These are phyloP conservation scores for Solanum hybrid DNA, from an alignment of 305 asterid species.

Conservation along the genomic window DNA sequence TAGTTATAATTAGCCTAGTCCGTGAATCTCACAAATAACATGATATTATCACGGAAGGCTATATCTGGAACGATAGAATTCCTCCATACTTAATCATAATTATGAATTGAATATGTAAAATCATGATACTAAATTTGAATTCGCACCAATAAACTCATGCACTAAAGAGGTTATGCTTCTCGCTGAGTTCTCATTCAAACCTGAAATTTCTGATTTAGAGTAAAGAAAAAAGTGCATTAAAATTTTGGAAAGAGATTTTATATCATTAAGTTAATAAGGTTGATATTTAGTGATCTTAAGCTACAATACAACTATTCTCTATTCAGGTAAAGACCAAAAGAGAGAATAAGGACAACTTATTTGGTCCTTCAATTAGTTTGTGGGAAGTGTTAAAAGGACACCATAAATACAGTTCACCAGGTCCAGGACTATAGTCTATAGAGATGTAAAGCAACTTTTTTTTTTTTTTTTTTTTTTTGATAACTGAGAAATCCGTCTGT, in stretches of 20 bases:
- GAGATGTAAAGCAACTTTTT: neutral
- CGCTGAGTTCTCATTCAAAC: neutral
- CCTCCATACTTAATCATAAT: too few species aligned
- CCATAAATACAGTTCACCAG: neutral
- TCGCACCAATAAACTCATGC: neutral
- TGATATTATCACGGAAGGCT: too few species aligned
- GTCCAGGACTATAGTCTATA: neutral
- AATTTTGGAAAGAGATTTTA: neutral
- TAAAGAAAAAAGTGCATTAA: neutral
- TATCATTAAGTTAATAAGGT: neutral
- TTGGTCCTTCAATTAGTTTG: neutral
- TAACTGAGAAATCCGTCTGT: too few species aligned
- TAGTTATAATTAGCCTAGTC: neutral
- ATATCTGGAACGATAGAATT: neutral
- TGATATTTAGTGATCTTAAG: neutral
- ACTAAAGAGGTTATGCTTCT: neutral
- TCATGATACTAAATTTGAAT: neutral
- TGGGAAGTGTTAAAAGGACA: neutral
- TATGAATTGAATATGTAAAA: neutral
- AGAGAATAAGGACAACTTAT: neutral
- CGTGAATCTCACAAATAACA: too few species aligned
- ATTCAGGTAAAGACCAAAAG: neutral
- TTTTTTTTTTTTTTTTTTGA: too few species aligned
- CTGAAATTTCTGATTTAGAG: neutral
- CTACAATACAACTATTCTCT: neutral